Base-by-base conservation (phyloP, 73 alveolate species). In the Paramecium sonneborni region DNA sequence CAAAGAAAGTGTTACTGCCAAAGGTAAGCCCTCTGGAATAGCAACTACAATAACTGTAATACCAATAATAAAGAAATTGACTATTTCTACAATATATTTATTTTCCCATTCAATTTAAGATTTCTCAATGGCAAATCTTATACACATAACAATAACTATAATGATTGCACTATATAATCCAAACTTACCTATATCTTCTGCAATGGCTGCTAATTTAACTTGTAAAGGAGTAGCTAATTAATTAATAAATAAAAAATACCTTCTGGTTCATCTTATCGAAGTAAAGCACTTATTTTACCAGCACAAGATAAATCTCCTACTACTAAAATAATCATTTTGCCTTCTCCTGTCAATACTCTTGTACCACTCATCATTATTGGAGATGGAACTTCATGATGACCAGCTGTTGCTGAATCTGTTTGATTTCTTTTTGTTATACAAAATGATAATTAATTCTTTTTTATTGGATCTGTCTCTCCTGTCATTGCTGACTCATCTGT, bases 131-230 rank as follows among this genome's bases (percentile, higher is more conserved):
- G 93, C 92, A 88, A 92, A 88, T 93, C 98, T 72, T 32, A 92
- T 69, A 48, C 92, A 88, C 35, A 97, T 86, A 12, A 96, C 98
- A 35, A 95, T 76, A 57, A 97, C 92, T 44, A 98, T 96, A 10
- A 97, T 23, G 7, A 96, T 82, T 6, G 99, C 99, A 44, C 98
- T 89, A 41, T 92, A 88, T 94, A 97, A 85, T 3, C 99, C 99
- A 57, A 97, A 93, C 74, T 92, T 93, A 6, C 99, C 99, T 14
- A 97, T 94, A 62, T 95, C 97, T 69, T 96, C 95, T 1, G 99
- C 99, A 44, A 98, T 97, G 14, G 95, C 96, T 44, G 96, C 98
- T 57, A 98, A 93, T 93, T 97, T 98, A 56, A 93, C 95, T 93
- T 97, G 96, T n/a, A 97, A 95, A 7, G 99, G 99, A 21, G 99